Evolutionary conservation across 1,139 yeast genomes (phyloP), one percentile per base, ranked within the genome.

Genomic region (Debaryomycetaceae sp.): DNA sequence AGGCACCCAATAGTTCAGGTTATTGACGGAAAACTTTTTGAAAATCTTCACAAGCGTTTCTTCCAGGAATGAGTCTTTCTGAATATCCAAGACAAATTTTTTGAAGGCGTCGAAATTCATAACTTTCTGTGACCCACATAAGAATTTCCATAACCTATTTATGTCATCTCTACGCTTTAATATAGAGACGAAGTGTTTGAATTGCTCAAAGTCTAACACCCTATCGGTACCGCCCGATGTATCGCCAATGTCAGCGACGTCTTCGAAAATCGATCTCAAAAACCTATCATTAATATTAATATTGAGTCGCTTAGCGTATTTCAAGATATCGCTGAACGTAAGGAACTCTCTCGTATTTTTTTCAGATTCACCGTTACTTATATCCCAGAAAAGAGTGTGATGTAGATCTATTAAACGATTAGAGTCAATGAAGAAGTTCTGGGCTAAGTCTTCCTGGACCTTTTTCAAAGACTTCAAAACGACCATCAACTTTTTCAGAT

Each of bases 251-350:
- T 58, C 55, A 51, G 78, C 83, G 4, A 84, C 83, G 36, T 66
- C 65, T 33, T 69, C 63, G 56, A 85, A 74, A 2, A 85, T 59
- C 0, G 50, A 43, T 27, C 53, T 55, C 27, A 80, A 57, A 43
- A 63, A 59, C 0, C 48, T 57, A 9, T 59, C 48, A 45, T 70
- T 69, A 31, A 78, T 60, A 57, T 84, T 84, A 36, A 91, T 83
- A 53, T 88, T 89, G 39, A 89, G 70, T 45, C 86, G 70, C 34
- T 75, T 75, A 27, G 95, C 79, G 43, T 90, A 73, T 49, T 76
- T 78, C 45, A 81, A 64, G 5, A 90, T 83, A 48, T 88, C 95
- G 7, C 78, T 80, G 57, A 87, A 85, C 0, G 81, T 65, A n/a
- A 90, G 63, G 20, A 70, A 57, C 47, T 72, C 63, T 36, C 67